Conservation (phyloP, 805 yeast species). For the Hanseniaspora nectarophila region DNA sequence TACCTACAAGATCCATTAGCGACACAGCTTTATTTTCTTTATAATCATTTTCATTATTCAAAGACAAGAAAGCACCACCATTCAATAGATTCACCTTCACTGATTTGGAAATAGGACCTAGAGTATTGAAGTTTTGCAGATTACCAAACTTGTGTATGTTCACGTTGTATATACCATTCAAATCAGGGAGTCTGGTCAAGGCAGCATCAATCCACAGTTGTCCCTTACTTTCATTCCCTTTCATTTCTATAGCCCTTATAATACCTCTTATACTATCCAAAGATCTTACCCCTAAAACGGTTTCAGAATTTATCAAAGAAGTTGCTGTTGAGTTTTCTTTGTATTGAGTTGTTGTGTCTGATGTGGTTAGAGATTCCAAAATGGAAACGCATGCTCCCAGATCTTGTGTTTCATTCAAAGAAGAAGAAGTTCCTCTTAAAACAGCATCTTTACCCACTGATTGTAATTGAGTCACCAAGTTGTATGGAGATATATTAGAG, state of each 20-base stretch:
- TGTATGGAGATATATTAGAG: slow-evolving; percentile 12
- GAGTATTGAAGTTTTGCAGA: neutral
- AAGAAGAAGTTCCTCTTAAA: slow-evolving; percentile 56
- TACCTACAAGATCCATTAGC: slow-evolving; percentile 56
- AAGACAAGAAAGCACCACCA: slow-evolving; percentile 14
- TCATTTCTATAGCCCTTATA: slow-evolving; percentile 9
- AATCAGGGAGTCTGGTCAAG: slow-evolving; percentile 19
- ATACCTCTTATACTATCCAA: slow-evolving; percentile 7
- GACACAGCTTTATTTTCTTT: slow-evolving; percentile 17
- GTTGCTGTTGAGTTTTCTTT: slow-evolving; percentile 6
- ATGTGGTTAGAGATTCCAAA: neutral
- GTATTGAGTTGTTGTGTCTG: slow-evolving; percentile 16
- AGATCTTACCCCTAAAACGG: slow-evolving; percentile 10
- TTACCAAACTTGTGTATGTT: slow-evolving; percentile 11
- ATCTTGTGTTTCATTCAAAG: slow-evolving; percentile 35
- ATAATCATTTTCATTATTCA: slow-evolving; percentile 3
- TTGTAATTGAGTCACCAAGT: slow-evolving; percentile 48
- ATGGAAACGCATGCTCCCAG: slow-evolving; percentile 8
- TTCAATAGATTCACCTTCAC: neutral
- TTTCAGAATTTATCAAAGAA: slow-evolving; percentile 2
- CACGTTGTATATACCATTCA: slow-evolving; percentile 15
- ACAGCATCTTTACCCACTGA: slow-evolving; percentile 76
- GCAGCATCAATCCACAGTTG: slow-evolving; percentile 24
- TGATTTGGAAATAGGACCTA: slow-evolving; percentile 6
- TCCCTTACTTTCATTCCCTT: slow-evolving; percentile 61